A percentile compares a stretch with the other conserved stretches of the same genome.
Conservation (phyloP, 345 rosid species). For the Eucalyptus dawsonii region DNA sequence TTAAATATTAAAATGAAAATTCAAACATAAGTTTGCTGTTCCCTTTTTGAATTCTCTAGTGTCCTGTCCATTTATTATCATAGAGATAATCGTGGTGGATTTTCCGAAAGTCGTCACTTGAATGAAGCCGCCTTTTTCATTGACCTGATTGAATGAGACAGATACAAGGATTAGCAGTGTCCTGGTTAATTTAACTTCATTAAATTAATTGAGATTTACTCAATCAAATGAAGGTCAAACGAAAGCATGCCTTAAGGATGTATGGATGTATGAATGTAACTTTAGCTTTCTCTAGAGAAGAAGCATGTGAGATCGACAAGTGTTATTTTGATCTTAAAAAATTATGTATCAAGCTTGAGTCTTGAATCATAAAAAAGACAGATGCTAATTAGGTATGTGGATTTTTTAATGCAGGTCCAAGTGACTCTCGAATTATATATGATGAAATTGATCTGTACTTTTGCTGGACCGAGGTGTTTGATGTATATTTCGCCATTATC, state of each 20-base stretch:
- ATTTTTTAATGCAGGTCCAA: neutral
- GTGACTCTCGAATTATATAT: neutral
- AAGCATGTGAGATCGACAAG: neutral
- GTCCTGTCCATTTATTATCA: neutral
- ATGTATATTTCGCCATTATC: neutral
- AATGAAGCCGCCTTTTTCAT: neutral
- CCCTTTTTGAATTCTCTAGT: neutral
- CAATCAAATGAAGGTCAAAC: neutral
- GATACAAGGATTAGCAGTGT: neutral
- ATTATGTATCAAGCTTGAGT: neutral
- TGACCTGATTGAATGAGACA: neutral
- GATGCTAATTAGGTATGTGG: neutral
- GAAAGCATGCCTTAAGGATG: neutral
- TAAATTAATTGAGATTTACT: neutral
- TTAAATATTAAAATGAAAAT: neutral
- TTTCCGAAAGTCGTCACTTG: neutral
- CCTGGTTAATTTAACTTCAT: neutral
- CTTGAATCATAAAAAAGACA: neutral
- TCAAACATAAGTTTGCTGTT: neutral
- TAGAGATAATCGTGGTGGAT: neutral
- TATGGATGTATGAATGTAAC: too few species aligned
- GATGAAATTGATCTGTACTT: neutral
- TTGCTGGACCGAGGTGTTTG: neutral
- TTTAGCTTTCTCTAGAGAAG: neutral
- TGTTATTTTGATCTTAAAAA: neutral